Evolutionary conservation across 768 basidiomycete species (phyloP), one percentile per base, ranked within the genome.

Genomic region (Calocybe gangraenosa): DNA sequence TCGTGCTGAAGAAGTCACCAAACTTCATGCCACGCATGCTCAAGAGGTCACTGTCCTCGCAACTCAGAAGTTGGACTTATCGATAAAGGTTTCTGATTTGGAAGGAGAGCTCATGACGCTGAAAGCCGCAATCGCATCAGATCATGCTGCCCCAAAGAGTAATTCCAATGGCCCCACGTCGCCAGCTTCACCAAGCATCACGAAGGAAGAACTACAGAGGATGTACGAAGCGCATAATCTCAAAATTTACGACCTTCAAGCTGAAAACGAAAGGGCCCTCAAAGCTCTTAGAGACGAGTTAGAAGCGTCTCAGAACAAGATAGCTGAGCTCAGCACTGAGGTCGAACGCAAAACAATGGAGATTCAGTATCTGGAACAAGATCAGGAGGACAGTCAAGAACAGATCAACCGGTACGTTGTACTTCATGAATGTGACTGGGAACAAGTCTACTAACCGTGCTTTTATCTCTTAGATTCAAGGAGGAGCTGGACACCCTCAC

Each of bases 221-320:
- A 65, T 88, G 58, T 86, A 92, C 52, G 85, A 89, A 61, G 91
- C 91, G 4, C 91, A 93, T 62, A 87, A 86, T 59, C 70, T 84
- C 50, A 92, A 85, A 68, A 60, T 93, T 52, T 68, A 82, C 41
- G 88, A 92, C 63, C 51, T 91, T 44, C 72, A 84, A 59, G 81
- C 82, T 13, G 78, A 76, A 17, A 79, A 87, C 56, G 79, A 81
- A 22, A 81, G 80, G 53, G 68, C 67, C 20, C 59, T 81, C 38
- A 77, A 76, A 53, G 68, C 54, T 31, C 43, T 84, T 40, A 73
- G 65, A 56, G 74, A 75, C 28, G 75, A 88, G 55, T 70, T 89
- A 7, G 80, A 83, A 28, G 64, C 62, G 8, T 67, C 79, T 10
- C 64, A 72, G 46, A 49, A 57, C 20, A 77, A 71, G 57, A 67